A percentile compares a stretch with the other conserved stretches of the same genome.
Evolutionary conservation across 176 grass and related monocot species (phyloP).

Genomic region (Bothriochloa decipiens): DNA sequence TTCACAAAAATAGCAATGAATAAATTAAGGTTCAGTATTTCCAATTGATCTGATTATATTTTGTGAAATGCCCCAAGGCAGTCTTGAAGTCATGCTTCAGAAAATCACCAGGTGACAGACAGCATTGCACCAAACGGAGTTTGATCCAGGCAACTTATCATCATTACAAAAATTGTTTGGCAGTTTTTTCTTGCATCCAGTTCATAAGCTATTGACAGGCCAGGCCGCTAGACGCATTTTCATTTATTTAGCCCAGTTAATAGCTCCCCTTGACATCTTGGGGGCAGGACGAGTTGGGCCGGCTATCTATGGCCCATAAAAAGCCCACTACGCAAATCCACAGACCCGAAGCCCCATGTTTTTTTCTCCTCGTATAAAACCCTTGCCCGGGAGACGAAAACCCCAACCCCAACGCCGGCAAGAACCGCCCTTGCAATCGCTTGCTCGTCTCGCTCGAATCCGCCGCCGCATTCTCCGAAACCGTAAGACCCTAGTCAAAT

Average conservation of each 20-base stretch:
- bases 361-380: not conserved
- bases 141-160: too few relatives aligned
- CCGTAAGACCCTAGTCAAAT: conserved; percentile 9
- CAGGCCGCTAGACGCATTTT: too few relatives aligned
- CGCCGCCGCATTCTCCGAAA: not conserved
- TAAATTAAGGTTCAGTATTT: not conserved
- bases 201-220: too few relatives aligned
- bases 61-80: not conserved
- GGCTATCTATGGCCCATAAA: not conserved
- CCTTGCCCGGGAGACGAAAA: not conserved
- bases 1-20: not conserved
- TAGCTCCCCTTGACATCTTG: too few relatives aligned
- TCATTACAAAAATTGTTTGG: too few relatives aligned
- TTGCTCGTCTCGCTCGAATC: conserved; percentile 12
- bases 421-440: conserved; percentile 7
- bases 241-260: too few relatives aligned
- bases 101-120: not conserved
- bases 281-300: not conserved
- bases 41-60: not conserved
- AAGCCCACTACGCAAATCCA: not conserved
- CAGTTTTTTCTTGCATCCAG: too few relatives aligned
- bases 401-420: conserved; percentile 8
- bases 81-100: not conserved
- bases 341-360: not conserved
- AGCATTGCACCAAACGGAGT: too few relatives aligned